Evolutionary conservation across 164 flowering plant genomes (phyloP).

Genomic region (Kingdonia uniflora): DNA sequence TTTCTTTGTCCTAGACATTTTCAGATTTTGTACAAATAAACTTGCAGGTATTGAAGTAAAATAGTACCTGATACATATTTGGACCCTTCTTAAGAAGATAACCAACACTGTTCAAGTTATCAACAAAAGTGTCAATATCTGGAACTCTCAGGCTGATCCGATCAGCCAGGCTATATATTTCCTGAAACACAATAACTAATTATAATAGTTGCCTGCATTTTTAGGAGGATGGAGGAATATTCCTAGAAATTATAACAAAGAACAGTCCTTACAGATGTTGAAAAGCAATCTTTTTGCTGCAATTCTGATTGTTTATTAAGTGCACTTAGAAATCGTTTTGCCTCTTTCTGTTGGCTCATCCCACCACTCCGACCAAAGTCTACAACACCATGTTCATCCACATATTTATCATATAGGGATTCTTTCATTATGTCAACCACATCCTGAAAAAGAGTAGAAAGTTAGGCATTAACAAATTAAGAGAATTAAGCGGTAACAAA

Average conservation of each 20-base stretch:
- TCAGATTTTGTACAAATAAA: too few species aligned
- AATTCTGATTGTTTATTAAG: conserved; percentile 80
- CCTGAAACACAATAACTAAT: conserved; percentile 35
- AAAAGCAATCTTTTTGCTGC: conserved; percentile 85
- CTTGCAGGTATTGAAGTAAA: too few species aligned
- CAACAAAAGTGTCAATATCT: conserved; percentile 81
- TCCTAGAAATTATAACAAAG: conserved; percentile 2
- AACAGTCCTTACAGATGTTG: conserved; percentile 56
- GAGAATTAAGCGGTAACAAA: too few species aligned
- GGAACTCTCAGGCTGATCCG: conserved; percentile 80
- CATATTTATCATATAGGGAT: conserved; percentile 88
- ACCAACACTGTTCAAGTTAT: conserved; percentile 77
- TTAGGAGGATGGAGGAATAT: background rate
- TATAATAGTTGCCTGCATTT: background rate
- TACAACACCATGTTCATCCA: conserved; percentile 88
- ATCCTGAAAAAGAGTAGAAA: conserved; percentile 46
- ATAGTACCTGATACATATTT: conserved; percentile 77
- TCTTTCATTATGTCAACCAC: conserved; percentile 97
- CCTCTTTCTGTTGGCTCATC: conserved; percentile 96
- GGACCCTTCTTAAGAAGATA: conserved; percentile 95
- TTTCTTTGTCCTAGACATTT: too few species aligned
- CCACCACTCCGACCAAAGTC: conserved; percentile 99
- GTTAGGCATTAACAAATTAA: too few species aligned
- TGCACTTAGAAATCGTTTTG: conserved; percentile 81
- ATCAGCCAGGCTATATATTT: conserved; percentile 91